Conservation (phyloP, 306 rosid genomes). For the Malus fusca region DNA sequence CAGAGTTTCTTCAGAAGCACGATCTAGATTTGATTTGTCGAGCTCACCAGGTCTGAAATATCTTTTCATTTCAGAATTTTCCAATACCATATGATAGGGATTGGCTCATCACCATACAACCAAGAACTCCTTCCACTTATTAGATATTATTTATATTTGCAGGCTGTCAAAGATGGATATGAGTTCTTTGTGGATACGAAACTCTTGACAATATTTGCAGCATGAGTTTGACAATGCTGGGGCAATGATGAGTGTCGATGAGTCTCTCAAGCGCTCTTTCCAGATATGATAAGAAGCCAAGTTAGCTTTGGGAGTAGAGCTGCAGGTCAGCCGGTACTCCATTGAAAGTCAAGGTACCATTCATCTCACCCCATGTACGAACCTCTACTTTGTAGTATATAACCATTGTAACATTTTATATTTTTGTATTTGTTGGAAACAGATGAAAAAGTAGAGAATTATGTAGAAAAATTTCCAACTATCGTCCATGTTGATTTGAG, state of each 20-base stretch:
- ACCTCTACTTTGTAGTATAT: background rate
- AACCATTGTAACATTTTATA: background rate
- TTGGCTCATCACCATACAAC: conserved; percentile 1
- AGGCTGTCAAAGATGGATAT: conserved; percentile 94
- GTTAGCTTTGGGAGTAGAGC: conserved; percentile 40
- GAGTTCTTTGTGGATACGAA: conserved; percentile 74
- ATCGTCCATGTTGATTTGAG: background rate
- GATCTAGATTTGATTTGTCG: conserved; percentile 78
- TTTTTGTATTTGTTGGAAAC: background rate
- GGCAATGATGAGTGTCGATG: conserved; percentile 82
- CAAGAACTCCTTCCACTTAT: conserved; percentile 1
- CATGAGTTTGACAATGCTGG: conserved; percentile 87
- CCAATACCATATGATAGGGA: background rate
- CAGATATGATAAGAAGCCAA: conserved; percentile 64
- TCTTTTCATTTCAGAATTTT: background rate
- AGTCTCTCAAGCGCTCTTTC: conserved; percentile 68
- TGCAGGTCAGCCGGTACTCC: conserved; percentile 26
- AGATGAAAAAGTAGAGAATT: background rate
- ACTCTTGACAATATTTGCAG: conserved; percentile 82
- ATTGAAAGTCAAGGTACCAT: conserved; percentile 45
- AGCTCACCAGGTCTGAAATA: conserved; percentile 70
- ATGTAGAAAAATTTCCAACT: background rate
- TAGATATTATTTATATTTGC: conserved; percentile 15
- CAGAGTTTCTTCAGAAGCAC: conserved; percentile 51
- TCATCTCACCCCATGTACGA: background rate